phyloP scores from a whole-genome alignment of 495 filamentous ascomycete genomes.

The Halenospora varia region DNA sequence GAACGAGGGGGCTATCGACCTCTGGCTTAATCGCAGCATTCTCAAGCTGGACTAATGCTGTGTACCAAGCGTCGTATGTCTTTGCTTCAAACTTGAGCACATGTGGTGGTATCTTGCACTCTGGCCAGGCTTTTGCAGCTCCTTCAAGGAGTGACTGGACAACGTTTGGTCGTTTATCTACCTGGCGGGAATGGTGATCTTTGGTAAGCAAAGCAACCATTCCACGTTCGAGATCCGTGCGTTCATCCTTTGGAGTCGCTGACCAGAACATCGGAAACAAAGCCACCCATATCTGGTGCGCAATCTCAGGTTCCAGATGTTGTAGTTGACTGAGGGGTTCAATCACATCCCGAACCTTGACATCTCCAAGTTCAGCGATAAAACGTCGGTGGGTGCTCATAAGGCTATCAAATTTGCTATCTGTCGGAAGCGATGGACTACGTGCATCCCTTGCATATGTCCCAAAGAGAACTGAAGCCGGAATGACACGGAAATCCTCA shows the following conservation, averaged over 20 bases:
- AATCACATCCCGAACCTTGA: slow-evolving; percentile 80
- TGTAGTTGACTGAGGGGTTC: slow-evolving; percentile 93
- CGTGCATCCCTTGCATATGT: slow-evolving; percentile 68
- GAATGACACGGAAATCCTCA: slow-evolving; percentile 77
- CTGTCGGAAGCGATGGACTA: slow-evolving; percentile 67
- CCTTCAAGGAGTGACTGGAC: slow-evolving; percentile 87
- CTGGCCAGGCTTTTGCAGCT: slow-evolving; percentile 71
- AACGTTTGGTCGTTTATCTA: slow-evolving; percentile 92
- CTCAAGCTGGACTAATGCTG: slow-evolving; percentile 77
- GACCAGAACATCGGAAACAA: slow-evolving; percentile 95
- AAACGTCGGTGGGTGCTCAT: slow-evolving; percentile 78
- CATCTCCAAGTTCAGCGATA: slow-evolving; percentile 71
- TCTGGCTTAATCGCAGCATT: slow-evolving; percentile 76
- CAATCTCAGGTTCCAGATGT: slow-evolving; percentile 74
- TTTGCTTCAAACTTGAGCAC: slow-evolving; percentile 89
- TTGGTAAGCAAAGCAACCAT: slow-evolving; percentile 83
- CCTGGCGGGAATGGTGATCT: slow-evolving; percentile 89
- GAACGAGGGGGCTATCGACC: slow-evolving; percentile 74
- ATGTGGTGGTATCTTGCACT: slow-evolving; percentile 89
- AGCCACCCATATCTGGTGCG: slow-evolving; percentile 83
- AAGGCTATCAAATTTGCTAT: slow-evolving; percentile 76
- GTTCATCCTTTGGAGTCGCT: slow-evolving; percentile 78
- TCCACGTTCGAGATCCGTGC: slow-evolving; percentile 85
- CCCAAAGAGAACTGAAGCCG: slow-evolving; percentile 63
- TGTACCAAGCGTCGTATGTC: slow-evolving; percentile 96